Base-by-base conservation (phyloP, 2,329 filamentous ascomycete genomes). In the Pseudogymnoascus sp. region DNA sequence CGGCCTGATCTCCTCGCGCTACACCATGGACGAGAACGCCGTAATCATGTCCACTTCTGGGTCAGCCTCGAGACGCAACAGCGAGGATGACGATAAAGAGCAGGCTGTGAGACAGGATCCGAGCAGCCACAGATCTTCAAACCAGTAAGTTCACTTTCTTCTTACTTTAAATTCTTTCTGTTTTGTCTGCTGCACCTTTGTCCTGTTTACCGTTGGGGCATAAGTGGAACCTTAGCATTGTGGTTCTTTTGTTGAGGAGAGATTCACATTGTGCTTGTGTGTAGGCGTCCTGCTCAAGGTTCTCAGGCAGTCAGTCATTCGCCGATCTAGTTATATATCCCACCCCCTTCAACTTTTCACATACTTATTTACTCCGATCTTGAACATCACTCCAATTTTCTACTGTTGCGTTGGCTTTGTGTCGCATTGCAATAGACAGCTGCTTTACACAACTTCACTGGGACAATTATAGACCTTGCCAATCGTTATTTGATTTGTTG, bases 41-140 rank as follows among this genome's bases (percentile, higher is more conserved):
- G 35, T 57, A 3, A 34, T 57, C 30, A 57, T 34, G 55, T 52
- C 41, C 1, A 88, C 90, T 13, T 92, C 90, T 10, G 88, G 90
- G 66, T 96, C 92, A 23, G 86, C 95, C 28, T 94, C 92, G 63
- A 83, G 92, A 65, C 88, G 92, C 65, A 95, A 95, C 71, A 97
- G 92, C 59, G 89, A 95, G 70, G 88, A 96, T 70, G 89, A 92
- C 66, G 90, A 95, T 68, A 91, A 92, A 69, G 88, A 91, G 69
- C 84, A 87, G 66, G 83, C 86, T 64, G 82, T 88, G 68, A 79
- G 84, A 64, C 80, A 86, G 71, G 80, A 86, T 67, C 79, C 83
- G n/a, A 84, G 85, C 34, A 85, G 85, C 67, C 87, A 89, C 69
- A 82, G 89, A 60, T 83, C 87, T 55, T 85, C 83, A 57, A 88